Conservation (phyloP, 2,329 filamentous ascomycete species). For the Tolypocladium cylindrosporum region DNA sequence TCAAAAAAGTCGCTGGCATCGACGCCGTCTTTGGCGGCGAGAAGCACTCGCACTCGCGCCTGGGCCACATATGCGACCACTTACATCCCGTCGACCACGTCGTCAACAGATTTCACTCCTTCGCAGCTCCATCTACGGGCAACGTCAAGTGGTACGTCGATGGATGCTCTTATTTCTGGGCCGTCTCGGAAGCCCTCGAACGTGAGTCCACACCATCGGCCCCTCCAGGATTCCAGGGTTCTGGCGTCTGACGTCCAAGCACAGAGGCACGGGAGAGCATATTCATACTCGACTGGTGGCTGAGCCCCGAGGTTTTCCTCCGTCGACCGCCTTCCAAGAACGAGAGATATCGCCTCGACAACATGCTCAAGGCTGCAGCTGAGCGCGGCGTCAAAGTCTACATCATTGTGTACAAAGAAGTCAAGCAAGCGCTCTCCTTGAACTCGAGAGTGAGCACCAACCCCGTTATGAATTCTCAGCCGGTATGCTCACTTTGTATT, state of each 20-base stretch:
- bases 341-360: conserved; percentile 74
- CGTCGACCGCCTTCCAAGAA: conserved; percentile 72
- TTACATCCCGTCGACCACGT: no score
- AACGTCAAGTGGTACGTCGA: conserved; percentile 86
- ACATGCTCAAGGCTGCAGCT: conserved; percentile 71
- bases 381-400: conserved; percentile 76
- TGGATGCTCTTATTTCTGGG: conserved; percentile 76
- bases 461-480: no score
- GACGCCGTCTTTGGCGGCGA: no score
- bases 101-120: no score
- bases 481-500: no score
- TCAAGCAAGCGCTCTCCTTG: no score
- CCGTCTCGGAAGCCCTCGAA: conserved; percentile 70
- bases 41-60: no score
- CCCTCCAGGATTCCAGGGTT: conserved; percentile 10
- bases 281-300: no score
- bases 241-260: no score
- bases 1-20: not conserved
- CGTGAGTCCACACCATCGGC: conserved; percentile 71
- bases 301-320: conserved; percentile 22
- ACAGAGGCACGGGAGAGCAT: no score
- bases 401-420: conserved; percentile 40
- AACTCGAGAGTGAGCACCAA: no score
- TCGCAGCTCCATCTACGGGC: conserved; percentile 44
- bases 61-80: no score